phyloP scores from a whole-genome alignment of 768 basidiomycete genomes.

The Serendipita sp. region DNA sequence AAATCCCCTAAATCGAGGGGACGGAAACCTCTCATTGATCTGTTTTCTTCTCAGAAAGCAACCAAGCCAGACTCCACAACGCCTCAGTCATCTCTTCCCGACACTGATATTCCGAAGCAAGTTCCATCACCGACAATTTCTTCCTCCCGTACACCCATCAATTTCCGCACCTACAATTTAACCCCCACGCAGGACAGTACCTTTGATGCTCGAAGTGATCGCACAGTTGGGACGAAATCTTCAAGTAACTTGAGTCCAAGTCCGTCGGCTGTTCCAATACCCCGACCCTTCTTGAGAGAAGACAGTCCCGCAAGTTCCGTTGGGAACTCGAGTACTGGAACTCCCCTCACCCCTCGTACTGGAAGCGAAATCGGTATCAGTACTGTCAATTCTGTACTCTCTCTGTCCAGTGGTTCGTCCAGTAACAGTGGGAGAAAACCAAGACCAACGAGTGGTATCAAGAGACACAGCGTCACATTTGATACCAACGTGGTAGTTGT shows the following conservation, averaged over 20 bases:
- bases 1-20: background rate
- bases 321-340: conserved; percentile 68
- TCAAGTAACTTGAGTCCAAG: background rate
- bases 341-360: conserved; percentile 62
- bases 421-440: background rate
- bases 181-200: too few relatives aligned
- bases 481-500: conserved; percentile 11
- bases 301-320: conserved; percentile 74
- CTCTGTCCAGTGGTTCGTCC: background rate
- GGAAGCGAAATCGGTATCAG: conserved; percentile 39
- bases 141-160: too few relatives aligned
- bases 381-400: background rate
- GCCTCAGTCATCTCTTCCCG: too few relatives aligned
- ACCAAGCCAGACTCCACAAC: background rate
- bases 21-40: background rate
- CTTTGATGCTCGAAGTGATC: too few relatives aligned
- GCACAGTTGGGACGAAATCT: too few relatives aligned
- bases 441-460: background rate
- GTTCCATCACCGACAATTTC: too few relatives aligned
- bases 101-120: too few relatives aligned
- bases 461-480: conserved; percentile 15
- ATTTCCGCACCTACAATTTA: too few relatives aligned
- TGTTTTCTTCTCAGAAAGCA: background rate
- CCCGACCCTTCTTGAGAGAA: conserved; percentile 41
- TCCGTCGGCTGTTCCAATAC: background rate